Evolutionary conservation across 148 eudicot genomes (phyloP), one percentile per base, ranked within the genome.

Genomic region (Limonium bicolor): DNA sequence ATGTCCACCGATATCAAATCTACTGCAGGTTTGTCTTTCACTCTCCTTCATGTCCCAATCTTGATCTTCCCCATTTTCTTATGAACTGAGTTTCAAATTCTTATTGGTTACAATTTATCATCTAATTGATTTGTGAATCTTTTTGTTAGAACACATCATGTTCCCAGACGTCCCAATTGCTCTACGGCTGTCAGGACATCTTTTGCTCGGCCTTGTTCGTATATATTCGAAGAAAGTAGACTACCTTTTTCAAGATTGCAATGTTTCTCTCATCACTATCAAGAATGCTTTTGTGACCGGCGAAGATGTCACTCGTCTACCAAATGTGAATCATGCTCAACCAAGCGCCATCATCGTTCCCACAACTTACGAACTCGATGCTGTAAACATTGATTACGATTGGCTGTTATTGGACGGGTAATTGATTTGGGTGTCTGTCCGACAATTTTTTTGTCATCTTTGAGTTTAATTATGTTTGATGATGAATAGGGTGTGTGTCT

Each of bases 101-200:
- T 7, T 17, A 9, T 17, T 19, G 30, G 4, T 41, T 14, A 6
- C 49, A 25, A 45, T 20, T 45, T 22, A 27, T 25, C 20, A 2
- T 11, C 20, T 20, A 16, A 19, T 37, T 20, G n/a, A n/a, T 5
- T 26, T 33, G 32, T 39, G 21, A 7, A 18, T 58, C 41, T n/a
- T 5, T 41, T n/a, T 48, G 21, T 25, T 48, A 92, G 99, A 92
- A 41, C 58, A 73, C 24, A 85, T 92, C 28, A 73, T 85, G 61
- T 63, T 30, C 44, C 99, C 99, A n/a, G 90, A 73, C 51, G 83
- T 81, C 12, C 99, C 99, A 12, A 73, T 92, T 42, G 99, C 99
- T 0, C 67, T 92, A 27, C 76, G 99, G 60, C 73, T 82, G 90
- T 85, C 82, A 8, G 73, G 88, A 7, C 85, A 92, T 73, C 90